A percentile compares a stretch with the other conserved stretches of the same genome.
Evolutionary conservation across 768 basidiomycete species (phyloP).

Genomic region (Mycena sanguinolenta): DNA sequence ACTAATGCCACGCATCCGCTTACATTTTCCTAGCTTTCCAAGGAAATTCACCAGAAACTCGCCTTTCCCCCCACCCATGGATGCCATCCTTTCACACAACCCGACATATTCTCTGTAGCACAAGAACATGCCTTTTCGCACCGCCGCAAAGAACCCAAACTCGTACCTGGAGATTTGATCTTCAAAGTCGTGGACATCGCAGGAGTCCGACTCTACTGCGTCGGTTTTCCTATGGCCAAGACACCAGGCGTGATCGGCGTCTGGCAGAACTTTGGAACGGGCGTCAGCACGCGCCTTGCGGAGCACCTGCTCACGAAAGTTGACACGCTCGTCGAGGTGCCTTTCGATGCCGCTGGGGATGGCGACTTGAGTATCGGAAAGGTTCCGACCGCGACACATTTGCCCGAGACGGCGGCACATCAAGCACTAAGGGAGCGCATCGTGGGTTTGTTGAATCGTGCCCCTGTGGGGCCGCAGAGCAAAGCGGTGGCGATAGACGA

Average conservation of each 20-base stretch:
- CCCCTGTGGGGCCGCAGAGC: background rate
- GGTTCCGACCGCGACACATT: background rate
- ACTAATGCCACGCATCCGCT: background rate
- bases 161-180: background rate
- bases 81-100: background rate
- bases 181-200: constrained; percentile 5
- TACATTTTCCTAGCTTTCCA: background rate
- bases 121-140: background rate
- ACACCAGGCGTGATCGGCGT: background rate
- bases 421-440: background rate
- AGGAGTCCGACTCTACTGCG: constrained; percentile 1
- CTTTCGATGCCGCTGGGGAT: too few species aligned
- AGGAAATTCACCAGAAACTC: background rate
- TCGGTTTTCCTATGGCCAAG: background rate
- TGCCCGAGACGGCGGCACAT: background rate
- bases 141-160: background rate
- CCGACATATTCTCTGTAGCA: background rate
- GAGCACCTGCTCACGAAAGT: constrained; percentile 2
- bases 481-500: background rate
- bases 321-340: background rate
- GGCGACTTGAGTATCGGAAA: background rate
- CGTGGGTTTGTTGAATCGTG: constrained; percentile 1
- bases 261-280: background rate
- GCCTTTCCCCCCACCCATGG: background rate
- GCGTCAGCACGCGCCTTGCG: too few species aligned